Evolutionary conservation across 2,329 filamentous ascomycete species (phyloP).

Genomic region (Samsoniella hepiali): DNA sequence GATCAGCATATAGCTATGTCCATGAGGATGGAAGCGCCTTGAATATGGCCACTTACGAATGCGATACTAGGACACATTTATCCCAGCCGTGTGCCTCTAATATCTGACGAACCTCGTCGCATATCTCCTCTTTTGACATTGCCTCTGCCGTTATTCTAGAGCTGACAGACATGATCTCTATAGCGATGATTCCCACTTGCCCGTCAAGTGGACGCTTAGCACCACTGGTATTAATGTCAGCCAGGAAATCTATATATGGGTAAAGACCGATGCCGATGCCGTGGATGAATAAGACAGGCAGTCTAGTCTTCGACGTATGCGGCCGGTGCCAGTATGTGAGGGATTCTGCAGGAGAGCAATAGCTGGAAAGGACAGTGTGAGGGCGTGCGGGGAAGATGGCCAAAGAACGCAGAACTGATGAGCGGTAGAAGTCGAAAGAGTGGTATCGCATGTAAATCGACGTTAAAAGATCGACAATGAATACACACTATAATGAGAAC

Average conservation of each 20-base stretch:
- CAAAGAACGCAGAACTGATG: constrained; percentile 39
- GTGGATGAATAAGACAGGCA: constrained; percentile 60
- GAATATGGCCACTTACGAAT: constrained; percentile 33
- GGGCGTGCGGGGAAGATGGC: constrained; percentile 54
- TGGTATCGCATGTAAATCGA: constrained; percentile 36
- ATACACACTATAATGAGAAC: constrained; percentile 36
- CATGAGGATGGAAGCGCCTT: no score
- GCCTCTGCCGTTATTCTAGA: constrained; percentile 53
- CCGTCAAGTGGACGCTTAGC: constrained; percentile 37
- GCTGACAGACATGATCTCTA: constrained; percentile 58
- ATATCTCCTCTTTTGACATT: constrained; percentile 45
- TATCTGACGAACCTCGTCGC: constrained; percentile 50
- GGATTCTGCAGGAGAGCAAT: constrained; percentile 43
- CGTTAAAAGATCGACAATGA: constrained; percentile 43
- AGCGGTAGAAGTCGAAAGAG: constrained; percentile 48
- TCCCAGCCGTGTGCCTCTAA: constrained; percentile 48
- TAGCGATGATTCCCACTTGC: constrained; percentile 53
- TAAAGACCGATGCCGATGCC: constrained; percentile 55
- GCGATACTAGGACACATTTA: constrained; percentile 51
- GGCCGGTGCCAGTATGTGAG: constrained; percentile 59
- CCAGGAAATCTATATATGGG: constrained; percentile 53
- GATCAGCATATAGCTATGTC: no score
- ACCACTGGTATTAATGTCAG: constrained; percentile 43
- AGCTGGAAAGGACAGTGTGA: constrained; percentile 42
- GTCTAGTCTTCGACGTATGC: constrained; percentile 54